A percentile compares a stretch with the other conserved stretches of the same genome.
Evolutionary conservation across 345 rosid genomes (phyloP).

Genomic region (Mangifera indica): DNA sequence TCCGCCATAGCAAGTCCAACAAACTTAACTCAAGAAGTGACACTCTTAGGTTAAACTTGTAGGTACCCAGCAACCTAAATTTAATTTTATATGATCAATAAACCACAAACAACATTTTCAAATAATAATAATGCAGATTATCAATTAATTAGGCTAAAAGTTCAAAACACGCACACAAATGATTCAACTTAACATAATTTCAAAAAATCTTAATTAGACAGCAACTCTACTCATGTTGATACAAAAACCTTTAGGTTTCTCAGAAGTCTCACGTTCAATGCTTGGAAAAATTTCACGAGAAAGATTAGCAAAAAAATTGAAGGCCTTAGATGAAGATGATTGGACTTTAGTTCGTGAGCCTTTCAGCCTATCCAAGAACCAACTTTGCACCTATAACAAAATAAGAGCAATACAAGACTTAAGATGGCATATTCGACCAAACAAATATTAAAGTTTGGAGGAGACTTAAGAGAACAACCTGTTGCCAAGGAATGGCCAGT

Average conservation of each 20-base stretch:
- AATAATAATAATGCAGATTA: too few species aligned
- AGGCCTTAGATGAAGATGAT: conserved; percentile 27
- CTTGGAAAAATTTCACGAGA: conserved; percentile 27
- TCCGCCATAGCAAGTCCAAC: neutral
- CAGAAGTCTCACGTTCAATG: conserved; percentile 21
- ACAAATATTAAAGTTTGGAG: neutral
- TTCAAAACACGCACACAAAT: conserved; percentile 9
- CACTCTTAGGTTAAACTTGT: too few species aligned
- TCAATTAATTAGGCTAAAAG: neutral
- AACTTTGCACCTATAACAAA: conserved; percentile 52
- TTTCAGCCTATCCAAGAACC: conserved; percentile 59
- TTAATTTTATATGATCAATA: neutral
- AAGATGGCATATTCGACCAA: neutral
- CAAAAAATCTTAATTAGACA: neutral
- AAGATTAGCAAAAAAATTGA: conserved; percentile 42
- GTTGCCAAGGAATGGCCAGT: conserved; percentile 59
- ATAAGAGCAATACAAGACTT: conserved; percentile 15
- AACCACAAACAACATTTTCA: neutral
- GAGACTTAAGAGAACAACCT: conserved; percentile 38
- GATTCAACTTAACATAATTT: neutral
- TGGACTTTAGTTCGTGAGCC: conserved; percentile 19
- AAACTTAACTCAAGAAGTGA: too few species aligned
- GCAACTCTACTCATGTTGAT: conserved; percentile 6
- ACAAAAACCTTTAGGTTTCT: conserved; percentile 45
- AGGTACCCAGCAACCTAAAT: too few species aligned